Conservation (phyloP, 139 green algal species). For the Penium margaritaceum region DNA sequence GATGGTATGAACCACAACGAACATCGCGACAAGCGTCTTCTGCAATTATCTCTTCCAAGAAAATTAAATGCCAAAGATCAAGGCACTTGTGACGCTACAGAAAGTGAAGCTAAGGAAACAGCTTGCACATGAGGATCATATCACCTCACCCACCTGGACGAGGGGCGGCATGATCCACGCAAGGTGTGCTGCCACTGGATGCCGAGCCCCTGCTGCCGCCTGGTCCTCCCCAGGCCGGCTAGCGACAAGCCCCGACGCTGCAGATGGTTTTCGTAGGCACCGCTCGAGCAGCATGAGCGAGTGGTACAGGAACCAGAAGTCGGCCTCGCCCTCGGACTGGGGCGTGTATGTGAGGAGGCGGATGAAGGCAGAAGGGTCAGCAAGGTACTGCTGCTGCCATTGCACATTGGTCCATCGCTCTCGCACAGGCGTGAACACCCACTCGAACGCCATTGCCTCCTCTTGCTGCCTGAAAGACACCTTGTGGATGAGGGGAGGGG, state of each 20-base stretch:
- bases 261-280: no score
- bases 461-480: no score
- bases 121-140: no score
- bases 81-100: no score
- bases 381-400: background rate
- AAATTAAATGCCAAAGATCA: no score
- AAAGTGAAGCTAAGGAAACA: no score
- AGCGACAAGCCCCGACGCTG: no score
- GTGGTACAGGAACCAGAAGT: background rate
- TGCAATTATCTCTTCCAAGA: no score
- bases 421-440: background rate
- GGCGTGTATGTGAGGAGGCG: background rate
- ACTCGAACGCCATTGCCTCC: background rate
- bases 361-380: background rate
- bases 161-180: background rate
- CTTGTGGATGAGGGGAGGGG: no score
- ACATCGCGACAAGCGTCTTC: no score
- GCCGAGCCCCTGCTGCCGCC: background rate
- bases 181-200: background rate
- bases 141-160: background rate
- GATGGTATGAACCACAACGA: no score
- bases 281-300: background rate
- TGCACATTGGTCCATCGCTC: background rate
- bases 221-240: no score
- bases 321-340: background rate